Evolutionary conservation across 2,329 filamentous ascomycete genomes (phyloP), one percentile per base, ranked within the genome.

Genomic region (Scedosporium apiospermum): DNA sequence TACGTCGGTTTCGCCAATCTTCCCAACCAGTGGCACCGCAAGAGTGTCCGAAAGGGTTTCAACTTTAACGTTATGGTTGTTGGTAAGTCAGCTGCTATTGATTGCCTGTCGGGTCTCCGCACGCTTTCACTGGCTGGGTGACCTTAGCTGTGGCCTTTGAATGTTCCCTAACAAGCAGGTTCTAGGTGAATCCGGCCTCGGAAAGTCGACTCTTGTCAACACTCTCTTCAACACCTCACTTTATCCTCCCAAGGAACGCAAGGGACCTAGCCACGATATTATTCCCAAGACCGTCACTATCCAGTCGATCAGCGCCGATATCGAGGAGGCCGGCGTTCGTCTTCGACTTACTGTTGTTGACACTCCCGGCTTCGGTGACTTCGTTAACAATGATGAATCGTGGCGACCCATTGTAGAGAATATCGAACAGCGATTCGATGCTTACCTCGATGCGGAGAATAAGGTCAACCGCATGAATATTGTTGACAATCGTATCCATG

Each of bases 51-150:
- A 75, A 99, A 99, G 80, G 95, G 95, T 66, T 99, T 99, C 86
- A 99, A 98, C 86, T 99, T 99, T 85, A 99, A 99, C 76, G 95
- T 99, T 70, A 99, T 99, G 95, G 95, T 99, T 78, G 95, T 99
- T 79, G 95, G 95, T 98, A 83, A 74, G 93, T 88, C 12, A 53
- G 30, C 6, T 34, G 30, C 30, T 6, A 23, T 34, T 59, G 49
- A 49, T 42, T 27, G n/a, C 51, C 23, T 12, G 14, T 41, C 26
- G 58, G 42, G 21, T 42, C 12, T 59, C 38, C 14, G 21, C 14
- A 21, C 6, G 26, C 16, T 23, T 16, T 65, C 9, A 27, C 64
- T 68, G 16, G 66, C 12, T 4, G 18, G 61, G 62, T 23, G n/a
- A 59, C 34, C 58, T 64, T 57, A 53, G 64, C 46, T 57, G 23